phyloP scores from a whole-genome alignment of 2,329 filamentous ascomycete genomes.

The Sphaerostilbella broomeana region DNA sequence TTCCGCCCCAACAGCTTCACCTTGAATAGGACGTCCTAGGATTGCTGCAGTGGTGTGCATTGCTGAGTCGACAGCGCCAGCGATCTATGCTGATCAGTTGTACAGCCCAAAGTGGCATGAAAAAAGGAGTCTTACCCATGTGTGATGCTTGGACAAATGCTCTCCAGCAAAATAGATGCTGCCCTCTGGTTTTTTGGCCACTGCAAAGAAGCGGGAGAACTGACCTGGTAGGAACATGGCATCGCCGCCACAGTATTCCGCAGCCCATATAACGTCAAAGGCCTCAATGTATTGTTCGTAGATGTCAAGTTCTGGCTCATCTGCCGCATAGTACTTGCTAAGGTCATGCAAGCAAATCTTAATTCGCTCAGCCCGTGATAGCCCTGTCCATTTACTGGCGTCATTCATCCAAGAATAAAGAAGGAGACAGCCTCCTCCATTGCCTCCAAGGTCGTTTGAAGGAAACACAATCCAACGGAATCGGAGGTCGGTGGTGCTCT shows the following conservation, averaged over 20 bases:
- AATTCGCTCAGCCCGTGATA: slow-evolving; percentile 4
- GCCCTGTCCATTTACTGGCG: slow-evolving; percentile 9
- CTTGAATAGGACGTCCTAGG: neutral
- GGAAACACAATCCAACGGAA: slow-evolving; percentile 11
- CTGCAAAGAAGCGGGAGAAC: slow-evolving; percentile 5
- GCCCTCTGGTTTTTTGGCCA: slow-evolving; percentile 3
- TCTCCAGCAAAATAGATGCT: slow-evolving; percentile 5
- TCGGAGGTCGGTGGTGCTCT: slow-evolving; percentile 11
- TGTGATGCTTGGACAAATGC: slow-evolving; percentile 10
- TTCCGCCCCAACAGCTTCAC: neutral
- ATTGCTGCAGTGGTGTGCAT: neutral
- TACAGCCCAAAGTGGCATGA: neutral
- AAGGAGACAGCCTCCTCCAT: slow-evolving; percentile 8
- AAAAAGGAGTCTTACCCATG: slow-evolving; percentile 1
- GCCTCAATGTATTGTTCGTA: slow-evolving; percentile 7
- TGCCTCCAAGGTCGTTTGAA: slow-evolving; percentile 4
- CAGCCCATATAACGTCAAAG: slow-evolving; percentile 5
- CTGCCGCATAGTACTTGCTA: slow-evolving; percentile 5
- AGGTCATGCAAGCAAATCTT: slow-evolving; percentile 8
- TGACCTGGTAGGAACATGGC: slow-evolving; percentile 9
- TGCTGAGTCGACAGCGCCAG: neutral
- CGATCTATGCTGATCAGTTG: neutral
- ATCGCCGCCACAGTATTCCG: slow-evolving; percentile 6
- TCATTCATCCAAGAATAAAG: slow-evolving; percentile 12
- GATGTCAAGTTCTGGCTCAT: slow-evolving; percentile 5